Evolutionary conservation across 192 early-diverging fungal genomes (phyloP), one percentile per base, ranked within the genome.

Genomic region (Geosiphon pyriformis): DNA sequence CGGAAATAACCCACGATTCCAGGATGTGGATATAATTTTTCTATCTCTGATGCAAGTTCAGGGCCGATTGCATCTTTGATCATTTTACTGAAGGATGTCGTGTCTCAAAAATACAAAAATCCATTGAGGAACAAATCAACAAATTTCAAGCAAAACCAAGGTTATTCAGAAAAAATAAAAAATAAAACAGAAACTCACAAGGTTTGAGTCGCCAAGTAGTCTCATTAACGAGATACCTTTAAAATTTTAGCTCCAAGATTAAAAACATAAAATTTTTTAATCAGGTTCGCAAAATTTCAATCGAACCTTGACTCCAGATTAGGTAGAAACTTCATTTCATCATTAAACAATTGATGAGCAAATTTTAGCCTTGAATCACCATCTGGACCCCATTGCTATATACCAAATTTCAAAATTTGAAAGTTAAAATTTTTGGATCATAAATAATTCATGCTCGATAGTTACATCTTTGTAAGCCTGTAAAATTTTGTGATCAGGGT

Each of bases 141-240:
- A 25, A 0, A 0, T 52, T 0, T n/a, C 11, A 12, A 12, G 20
- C 26, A 52, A 11, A 25, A 11, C 51, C 7, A 52, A 12, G 2
- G 20, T 0, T 25, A 25, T 25, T 11, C 3, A 22, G 26, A 15
- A 55, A 55, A 4, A 20, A 29, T 54, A 54, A n/a, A 4, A 55
- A 55, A 55, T 0, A 12, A 29, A 2, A 42, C 7, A 42, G 15
- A 42, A 42, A 42, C 37, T 42, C 18, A 55, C 59, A 18, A 37
- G 25, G 59, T 25, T 61, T 61, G 20, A 61, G 30, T 26, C 59
- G 27, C 59, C 59, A 61, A 27, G 59, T 61, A 37, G 37, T 61
- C 29, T 61, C 59, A 7, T 6, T 18, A 4, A 47, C 59, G 46
- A 61, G 34, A 47, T 17, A 61, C 37, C 59, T 61, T 22, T 47